Evolutionary conservation across 805 yeast species (phyloP).

Genomic region (Starmerella apis): DNA sequence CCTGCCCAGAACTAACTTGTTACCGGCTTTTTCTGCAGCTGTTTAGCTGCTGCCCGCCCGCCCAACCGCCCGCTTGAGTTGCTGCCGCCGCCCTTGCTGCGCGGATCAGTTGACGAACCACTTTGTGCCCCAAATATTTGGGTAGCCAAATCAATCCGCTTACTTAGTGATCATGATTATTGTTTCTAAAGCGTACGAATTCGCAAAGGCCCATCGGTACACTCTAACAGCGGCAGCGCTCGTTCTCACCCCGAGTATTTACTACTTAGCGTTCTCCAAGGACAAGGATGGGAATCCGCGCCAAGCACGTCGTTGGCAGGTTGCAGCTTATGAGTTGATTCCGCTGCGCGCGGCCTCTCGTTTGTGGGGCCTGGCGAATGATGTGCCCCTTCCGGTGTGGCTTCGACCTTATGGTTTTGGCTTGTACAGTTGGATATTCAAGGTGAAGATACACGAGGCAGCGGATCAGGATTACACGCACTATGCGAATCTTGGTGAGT

Average conservation of each 20-base stretch:
- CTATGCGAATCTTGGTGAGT: constrained; percentile 76
- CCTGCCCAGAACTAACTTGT: background rate
- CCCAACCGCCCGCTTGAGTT: background rate
- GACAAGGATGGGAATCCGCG: constrained; percentile 19
- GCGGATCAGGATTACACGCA: constrained; percentile 65
- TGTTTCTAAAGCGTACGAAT: background rate
- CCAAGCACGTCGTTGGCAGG: constrained; percentile 75
- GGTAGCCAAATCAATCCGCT: background rate
- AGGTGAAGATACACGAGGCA: constrained; percentile 83
- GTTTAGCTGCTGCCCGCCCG: background rate
- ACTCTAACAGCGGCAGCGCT: constrained; percentile 5
- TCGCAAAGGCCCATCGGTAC: constrained; percentile 4
- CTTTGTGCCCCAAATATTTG: background rate
- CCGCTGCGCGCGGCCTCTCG: constrained; percentile 88
- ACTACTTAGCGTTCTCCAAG: constrained; percentile 12
- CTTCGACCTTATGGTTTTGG: constrained; percentile 70
- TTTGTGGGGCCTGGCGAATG: constrained; percentile 87
- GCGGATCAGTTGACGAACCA: background rate
- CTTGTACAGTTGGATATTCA: constrained; percentile 69
- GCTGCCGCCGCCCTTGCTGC: constrained; percentile 5
- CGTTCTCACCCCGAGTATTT: constrained; percentile 2
- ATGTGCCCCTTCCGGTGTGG: constrained; percentile 77
- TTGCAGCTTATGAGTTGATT: constrained; percentile 77
- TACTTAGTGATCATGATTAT: background rate
- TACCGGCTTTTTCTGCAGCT: constrained; percentile 6